Base-by-base conservation (phyloP, 192 early-diverging fungal genomes). In the Kickxella alabastrina region DNA sequence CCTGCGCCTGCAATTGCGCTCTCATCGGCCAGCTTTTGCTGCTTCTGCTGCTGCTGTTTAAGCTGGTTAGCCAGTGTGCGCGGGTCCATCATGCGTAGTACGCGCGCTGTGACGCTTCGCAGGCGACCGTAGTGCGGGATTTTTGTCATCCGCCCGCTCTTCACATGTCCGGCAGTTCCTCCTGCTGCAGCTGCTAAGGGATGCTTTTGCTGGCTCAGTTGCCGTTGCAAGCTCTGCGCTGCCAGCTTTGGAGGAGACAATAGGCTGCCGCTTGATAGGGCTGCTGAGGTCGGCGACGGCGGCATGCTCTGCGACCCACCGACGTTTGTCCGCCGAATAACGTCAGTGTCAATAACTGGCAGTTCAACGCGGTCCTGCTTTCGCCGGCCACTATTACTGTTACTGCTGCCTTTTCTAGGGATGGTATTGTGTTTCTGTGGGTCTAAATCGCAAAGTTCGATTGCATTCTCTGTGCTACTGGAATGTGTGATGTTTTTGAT, bases 41-140 rank as follows among this genome's bases (percentile, higher is more conserved):
- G 40, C 52, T 22, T 39, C 49, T 32, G 63, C 44, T 61, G 49
- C 22, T 49, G 57, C 32, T 47, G 47, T 12, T 29, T 28, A 17
- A 42, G 24, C 46, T 59, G 57, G 31, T 62, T 51, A 4, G 67
- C 59, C 5, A 60, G 53, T 10, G 59, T 50, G 6, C 63, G 71
- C 17, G 71, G 71, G 50, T 75, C 71, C 28, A 62, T 55, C 64
- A 75, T 58, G 6, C 73, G 73, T 49, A 76, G 41, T 2, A 65
- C 67, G 0, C 73, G 73, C 1, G 73, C 66, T 1, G 67, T 65
- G 3, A 65, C 67, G 36, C 65, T 76, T n/a, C 73, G 73, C 53
- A 76, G 21, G 2, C 73, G 73, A 3, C 73, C 73, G 45, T 76
- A 76, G 52, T 76, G 73, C 40, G 73, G 53, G 21, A 76, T 47